Evolutionary conservation across 139 green algal genomes (phyloP), one percentile per base, ranked within the genome.

Genomic region (Picochlorum sp.): DNA sequence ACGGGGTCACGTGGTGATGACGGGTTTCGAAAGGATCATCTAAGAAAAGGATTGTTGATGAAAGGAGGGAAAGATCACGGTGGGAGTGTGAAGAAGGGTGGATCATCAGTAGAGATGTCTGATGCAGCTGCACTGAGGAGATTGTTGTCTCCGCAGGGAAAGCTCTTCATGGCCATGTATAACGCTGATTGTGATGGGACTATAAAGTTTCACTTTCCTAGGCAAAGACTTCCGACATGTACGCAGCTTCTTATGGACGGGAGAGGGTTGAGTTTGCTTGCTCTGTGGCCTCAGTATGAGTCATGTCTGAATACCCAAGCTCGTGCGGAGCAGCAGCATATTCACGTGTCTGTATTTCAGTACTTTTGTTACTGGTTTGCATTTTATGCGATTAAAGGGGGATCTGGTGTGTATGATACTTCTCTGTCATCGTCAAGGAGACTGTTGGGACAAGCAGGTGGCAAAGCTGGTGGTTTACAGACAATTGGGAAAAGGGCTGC

Each of bases 351-450:
- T 50, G 73, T 87, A 20, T 79, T 88, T 37, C 60, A 82, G 60
- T 94, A 88, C 72, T 94, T 82, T 57, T 72, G 90, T 65, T 85
- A 85, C 55, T 92, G 86, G 87, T 82, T 76, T 13, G 85, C 85
- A 1, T 94, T 91, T 67, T 94, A 85, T 63, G 83, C 88, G n/a
- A 76, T 94, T 24, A 68, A 81, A 1, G 78, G 81, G 14, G 69
- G 73, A 41, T 62, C 69, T n/a, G 11, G 21, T 16, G 56, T 21
- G 34, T 9, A 21, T 47, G 56, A 62, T 47, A 15, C 56, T 38
- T 59, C n/a, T 7, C 9, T 59, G 21, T 54, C 47, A 20, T 26
- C 18, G 15, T 26, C n/a, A 13, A 21, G 20, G 20, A 41, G 34
- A 41, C 9, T 41, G 34, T 41, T 41, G 34, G 34, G 34, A 11